Evolutionary conservation across 495 filamentous ascomycete species (phyloP).

Genomic region (Alectoria sarmentosa): DNA sequence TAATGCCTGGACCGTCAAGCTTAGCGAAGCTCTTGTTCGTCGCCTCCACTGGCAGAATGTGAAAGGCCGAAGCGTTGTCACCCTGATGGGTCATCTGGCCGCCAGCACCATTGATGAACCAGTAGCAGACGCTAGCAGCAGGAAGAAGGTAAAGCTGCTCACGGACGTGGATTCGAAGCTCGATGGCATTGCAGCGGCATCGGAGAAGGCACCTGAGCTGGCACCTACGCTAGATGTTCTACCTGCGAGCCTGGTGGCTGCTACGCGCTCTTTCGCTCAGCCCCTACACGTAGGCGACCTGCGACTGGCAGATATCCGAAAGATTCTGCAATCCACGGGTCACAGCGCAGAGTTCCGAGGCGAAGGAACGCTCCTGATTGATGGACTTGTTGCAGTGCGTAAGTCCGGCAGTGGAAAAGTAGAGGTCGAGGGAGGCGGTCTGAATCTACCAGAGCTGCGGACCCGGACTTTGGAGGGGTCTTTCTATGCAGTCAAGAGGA

Average conservation of each 20-base stretch:
- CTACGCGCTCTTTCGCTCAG: conserved; percentile 69
- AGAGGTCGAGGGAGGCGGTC: conserved; percentile 76
- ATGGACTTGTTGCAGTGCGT: conserved; percentile 77
- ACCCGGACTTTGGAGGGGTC: conserved; percentile 42
- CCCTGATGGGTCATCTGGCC: conserved; percentile 61
- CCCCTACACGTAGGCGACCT: conserved; percentile 94
- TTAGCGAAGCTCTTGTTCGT: conserved; percentile 74
- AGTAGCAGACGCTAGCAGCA: conserved; percentile 31
- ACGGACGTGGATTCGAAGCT: conserved; percentile 36
- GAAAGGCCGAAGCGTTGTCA: conserved; percentile 78
- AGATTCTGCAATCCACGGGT: conserved; percentile 71
- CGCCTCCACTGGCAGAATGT: conserved; percentile 93
- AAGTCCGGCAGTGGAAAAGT: conserved; percentile 82
- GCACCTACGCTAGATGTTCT: conserved; percentile 70
- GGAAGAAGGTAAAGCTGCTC: conserved; percentile 63
- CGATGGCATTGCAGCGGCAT: conserved; percentile 26
- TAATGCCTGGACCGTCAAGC: conserved; percentile 91
- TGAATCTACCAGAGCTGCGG: conserved; percentile 37
- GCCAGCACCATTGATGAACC: conserved; percentile 35
- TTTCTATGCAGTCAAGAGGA: conserved; percentile 69
- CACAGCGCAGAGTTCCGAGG: conserved; percentile 90
- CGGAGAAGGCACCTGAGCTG: conserved; percentile 22
- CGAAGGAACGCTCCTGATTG: conserved; percentile 85
- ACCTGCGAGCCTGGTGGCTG: conserved; percentile 66
- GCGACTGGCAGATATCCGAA: conserved; percentile 78